Percentiles rank a stretch among this genome's conserved stretches.
Evolutionary conservation across 148 eudicot species (phyloP).

Genomic region (Rheum nobile): DNA sequence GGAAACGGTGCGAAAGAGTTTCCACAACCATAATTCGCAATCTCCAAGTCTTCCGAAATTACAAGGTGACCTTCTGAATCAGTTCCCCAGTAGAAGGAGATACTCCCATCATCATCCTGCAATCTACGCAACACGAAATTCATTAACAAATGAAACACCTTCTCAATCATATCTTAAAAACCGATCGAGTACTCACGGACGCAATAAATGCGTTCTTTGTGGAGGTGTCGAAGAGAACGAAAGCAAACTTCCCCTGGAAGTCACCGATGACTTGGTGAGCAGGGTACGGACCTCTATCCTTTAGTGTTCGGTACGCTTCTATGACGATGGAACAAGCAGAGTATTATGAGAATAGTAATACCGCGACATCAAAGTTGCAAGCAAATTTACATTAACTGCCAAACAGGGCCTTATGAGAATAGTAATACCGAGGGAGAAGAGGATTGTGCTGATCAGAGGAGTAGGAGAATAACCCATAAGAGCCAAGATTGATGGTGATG

Average conservation of each 20-base stretch:
- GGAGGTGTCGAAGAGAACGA: conserved; percentile 54
- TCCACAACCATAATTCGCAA: conserved; percentile 70
- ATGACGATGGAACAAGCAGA: conserved; percentile 80
- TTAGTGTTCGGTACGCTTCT: conserved; percentile 76
- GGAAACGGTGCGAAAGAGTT: conserved; percentile 94
- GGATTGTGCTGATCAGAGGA: conserved; percentile 55
- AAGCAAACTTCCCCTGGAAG: conserved; percentile 67
- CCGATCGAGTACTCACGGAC: conserved; percentile 37
- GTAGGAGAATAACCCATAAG: conserved; percentile 55
- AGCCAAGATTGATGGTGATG: conserved; percentile 52
- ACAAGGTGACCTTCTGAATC: conserved; percentile 83
- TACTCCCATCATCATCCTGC: conserved; percentile 86
- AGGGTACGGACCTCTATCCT: conserved; percentile 94
- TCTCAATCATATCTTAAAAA: too few relatives aligned
- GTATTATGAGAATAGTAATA: conserved; percentile 22
- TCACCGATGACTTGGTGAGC: conserved; percentile 67
- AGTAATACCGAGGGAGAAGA: conserved; percentile 58
- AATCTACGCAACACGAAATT: too few relatives aligned
- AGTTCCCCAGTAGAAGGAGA: conserved; percentile 93
- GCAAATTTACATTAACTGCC: not conserved
- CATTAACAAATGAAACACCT: too few relatives aligned
- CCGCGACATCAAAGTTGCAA: too few relatives aligned
- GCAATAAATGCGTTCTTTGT: conserved; percentile 57
- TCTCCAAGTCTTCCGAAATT: conserved; percentile 50
- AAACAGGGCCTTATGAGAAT: conserved; percentile 1